phyloP scores from a whole-genome alignment of 208 protist genomes.

The Leishmania gerbilli region DNA sequence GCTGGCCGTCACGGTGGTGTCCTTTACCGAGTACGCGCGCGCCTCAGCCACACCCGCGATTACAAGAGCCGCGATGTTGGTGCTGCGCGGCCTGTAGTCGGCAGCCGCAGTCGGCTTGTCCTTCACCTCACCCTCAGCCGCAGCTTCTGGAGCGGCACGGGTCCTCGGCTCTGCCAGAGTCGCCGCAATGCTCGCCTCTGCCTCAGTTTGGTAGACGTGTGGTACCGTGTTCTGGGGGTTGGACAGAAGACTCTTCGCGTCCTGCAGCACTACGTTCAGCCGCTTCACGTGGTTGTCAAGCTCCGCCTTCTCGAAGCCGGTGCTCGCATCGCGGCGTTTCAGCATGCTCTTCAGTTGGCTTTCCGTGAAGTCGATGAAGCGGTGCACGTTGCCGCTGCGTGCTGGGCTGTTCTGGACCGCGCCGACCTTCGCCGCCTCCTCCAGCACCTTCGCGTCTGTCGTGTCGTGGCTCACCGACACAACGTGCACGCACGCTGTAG shows the following conservation, averaged over 20 bases:
- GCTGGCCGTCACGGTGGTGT: slow-evolving; percentile 24
- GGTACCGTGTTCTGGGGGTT: slow-evolving; percentile 41
- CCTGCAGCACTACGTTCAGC: slow-evolving; percentile 36
- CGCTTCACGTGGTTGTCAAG: slow-evolving; percentile 33
- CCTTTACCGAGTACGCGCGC: slow-evolving; percentile 30
- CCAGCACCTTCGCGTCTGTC: slow-evolving; percentile 25
- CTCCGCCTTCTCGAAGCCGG: slow-evolving; percentile 27
- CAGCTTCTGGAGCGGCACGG: background rate
- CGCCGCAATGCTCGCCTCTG: background rate
- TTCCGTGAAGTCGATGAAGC: slow-evolving; percentile 60
- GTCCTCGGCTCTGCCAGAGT: background rate
- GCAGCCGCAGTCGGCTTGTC: background rate
- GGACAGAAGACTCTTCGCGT: slow-evolving; percentile 40
- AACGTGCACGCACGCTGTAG: slow-evolving; percentile 40
- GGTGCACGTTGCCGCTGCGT: slow-evolving; percentile 63
- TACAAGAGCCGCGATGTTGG: slow-evolving; percentile 33
- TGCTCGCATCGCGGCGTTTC: slow-evolving; percentile 26
- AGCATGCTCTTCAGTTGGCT: slow-evolving; percentile 28
- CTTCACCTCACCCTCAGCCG: background rate
- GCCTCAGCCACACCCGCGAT: slow-evolving; percentile 29
- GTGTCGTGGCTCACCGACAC: slow-evolving; percentile 36
- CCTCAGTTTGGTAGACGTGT: slow-evolving; percentile 43
- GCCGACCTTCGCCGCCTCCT: slow-evolving; percentile 36
- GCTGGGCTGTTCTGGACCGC: slow-evolving; percentile 48
- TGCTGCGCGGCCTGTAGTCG: slow-evolving; percentile 24